Percentiles rank a stretch among this genome's conserved stretches.
phyloP scores from a whole-genome alignment of 345 rosid species.

The Aquilaria yunnanensis region DNA sequence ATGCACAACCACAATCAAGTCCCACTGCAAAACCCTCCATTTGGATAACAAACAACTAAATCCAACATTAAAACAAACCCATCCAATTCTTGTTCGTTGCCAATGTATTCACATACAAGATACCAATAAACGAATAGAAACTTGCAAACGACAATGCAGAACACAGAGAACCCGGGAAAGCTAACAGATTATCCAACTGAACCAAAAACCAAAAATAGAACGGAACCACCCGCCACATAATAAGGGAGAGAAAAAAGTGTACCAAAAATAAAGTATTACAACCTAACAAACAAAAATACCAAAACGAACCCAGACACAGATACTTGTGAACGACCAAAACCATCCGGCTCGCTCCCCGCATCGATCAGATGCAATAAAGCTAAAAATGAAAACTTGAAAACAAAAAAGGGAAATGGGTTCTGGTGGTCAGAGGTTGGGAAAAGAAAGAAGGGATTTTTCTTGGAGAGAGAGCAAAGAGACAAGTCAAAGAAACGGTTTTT shows the following conservation, averaged over 20 bases:
- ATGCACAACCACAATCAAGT: neutral
- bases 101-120: too few relatives aligned
- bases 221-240: too few relatives aligned
- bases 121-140: neutral
- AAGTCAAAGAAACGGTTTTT: conserved; percentile 13
- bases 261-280: conserved; percentile 9
- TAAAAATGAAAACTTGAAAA: conserved; percentile 12
- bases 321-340: conserved; percentile 18
- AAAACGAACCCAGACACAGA: neutral
- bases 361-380: neutral
- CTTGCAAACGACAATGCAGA: neutral
- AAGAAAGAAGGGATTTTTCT: conserved; percentile 31
- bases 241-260: neutral
- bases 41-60: conserved; percentile 3
- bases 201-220: neutral
- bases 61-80: conserved; percentile 1
- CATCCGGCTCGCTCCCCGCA: neutral
- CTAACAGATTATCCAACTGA: neutral
- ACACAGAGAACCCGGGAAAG: neutral
- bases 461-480: conserved; percentile 49
- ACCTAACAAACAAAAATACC: conserved; percentile 1
- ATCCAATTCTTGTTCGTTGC: neutral
- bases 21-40: neutral
- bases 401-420: neutral
- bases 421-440: conserved; percentile 2